These are phyloP conservation scores for Podila minutissima DNA, from an alignment of 192 early-diverging fungal species.

Conservation along the genomic window DNA sequence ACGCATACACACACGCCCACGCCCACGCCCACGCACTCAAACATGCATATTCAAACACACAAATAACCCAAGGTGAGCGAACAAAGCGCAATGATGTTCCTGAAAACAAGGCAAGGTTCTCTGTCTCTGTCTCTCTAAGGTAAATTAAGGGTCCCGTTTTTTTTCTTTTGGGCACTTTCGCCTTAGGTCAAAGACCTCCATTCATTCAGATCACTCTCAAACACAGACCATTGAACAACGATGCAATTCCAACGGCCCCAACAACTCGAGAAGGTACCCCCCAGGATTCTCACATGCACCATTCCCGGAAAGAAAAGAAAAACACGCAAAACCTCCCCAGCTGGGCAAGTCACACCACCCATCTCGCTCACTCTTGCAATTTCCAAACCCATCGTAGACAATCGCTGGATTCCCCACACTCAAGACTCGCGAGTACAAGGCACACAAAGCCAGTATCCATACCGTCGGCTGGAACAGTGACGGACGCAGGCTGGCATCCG, in stretches of 20 bases:
- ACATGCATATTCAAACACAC: neutral
- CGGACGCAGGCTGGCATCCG: conserved; percentile 73
- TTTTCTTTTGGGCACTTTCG: neutral
- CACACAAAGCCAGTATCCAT: conserved; percentile 67
- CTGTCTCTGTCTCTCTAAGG: too few species aligned
- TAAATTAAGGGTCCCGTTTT: too few species aligned
- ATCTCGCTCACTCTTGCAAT: neutral
- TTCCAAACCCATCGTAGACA: conserved; percentile 23
- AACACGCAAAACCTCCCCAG: neutral
- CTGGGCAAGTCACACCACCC: neutral
- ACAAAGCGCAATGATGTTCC: too few species aligned
- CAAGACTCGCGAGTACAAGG: conserved; percentile 62
- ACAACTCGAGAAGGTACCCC: conserved; percentile 30
- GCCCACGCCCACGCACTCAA: neutral
- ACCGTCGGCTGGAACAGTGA: conserved; percentile 82
- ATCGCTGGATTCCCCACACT: conserved; percentile 50
- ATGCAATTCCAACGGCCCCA: conserved; percentile 41
- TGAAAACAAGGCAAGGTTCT: too few species aligned
- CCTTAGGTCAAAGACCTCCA: neutral
- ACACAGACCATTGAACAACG: neutral
- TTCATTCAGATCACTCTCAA: neutral
- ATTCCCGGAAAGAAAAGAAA: neutral
- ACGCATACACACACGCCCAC: neutral
- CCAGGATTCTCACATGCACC: neutral
- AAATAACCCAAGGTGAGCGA: neutral